Percentiles rank a stretch among this genome's conserved stretches.
Evolutionary conservation across 192 early-diverging fungal genomes (phyloP).

Genomic region (Umbelopsis ramanniana): DNA sequence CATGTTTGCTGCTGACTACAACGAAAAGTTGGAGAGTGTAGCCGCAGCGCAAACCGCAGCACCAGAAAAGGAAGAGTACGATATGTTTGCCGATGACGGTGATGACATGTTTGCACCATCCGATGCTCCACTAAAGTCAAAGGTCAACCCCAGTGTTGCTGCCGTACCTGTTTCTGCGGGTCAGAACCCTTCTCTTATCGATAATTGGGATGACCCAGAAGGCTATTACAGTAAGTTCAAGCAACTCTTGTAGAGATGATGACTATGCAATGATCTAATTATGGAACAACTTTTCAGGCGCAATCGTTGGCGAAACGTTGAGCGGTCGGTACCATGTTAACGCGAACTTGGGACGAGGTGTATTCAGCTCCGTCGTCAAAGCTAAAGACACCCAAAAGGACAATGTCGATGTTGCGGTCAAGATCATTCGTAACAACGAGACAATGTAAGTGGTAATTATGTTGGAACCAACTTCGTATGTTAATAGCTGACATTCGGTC

Average conservation of each 20-base stretch:
- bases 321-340: constrained; percentile 88
- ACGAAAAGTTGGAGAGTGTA: constrained; percentile 44
- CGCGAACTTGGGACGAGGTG: constrained; percentile 88
- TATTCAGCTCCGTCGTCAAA: constrained; percentile 93
- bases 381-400: constrained; percentile 76
- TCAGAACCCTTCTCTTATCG: constrained; percentile 63
- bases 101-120: constrained; percentile 77
- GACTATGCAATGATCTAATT: neutral
- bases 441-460: constrained; percentile 67
- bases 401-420: constrained; percentile 88
- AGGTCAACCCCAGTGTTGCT: constrained; percentile 47
- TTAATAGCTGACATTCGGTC: too few species aligned
- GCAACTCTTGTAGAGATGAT: neutral
- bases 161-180: constrained; percentile 41
- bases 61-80: constrained; percentile 45
- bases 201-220: constrained; percentile 97
- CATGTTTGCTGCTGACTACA: constrained; percentile 74
- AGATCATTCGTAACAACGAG: constrained; percentile 95
- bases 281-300: constrained; percentile 40
- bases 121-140: constrained; percentile 31
- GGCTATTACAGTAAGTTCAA: constrained; percentile 92
- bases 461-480: too few species aligned
- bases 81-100: constrained; percentile 74
- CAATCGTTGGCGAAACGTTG: constrained; percentile 84
- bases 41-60: constrained; percentile 23